Evolutionary conservation across 306 rosid genomes (phyloP).

Genomic region (Macrotyloma uniflorum): DNA sequence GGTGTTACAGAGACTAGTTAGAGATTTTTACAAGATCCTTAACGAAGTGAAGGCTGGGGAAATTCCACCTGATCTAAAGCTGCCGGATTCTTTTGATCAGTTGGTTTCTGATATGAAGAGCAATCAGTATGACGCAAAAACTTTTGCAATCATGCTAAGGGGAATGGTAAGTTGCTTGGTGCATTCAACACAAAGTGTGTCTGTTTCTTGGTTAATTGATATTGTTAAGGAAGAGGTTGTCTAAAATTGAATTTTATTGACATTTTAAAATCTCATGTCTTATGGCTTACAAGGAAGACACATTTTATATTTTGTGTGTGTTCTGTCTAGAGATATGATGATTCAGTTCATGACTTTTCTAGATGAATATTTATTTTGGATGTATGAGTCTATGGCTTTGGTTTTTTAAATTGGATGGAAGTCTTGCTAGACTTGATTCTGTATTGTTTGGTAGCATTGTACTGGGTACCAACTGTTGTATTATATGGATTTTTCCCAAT

Average conservation of each 20-base stretch:
- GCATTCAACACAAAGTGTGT: conserved; percentile 1
- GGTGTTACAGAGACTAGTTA: conserved; percentile 76
- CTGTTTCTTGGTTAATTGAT: conserved; percentile 30
- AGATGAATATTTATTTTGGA: neutral
- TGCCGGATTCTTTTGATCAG: conserved; percentile 83
- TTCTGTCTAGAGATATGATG: neutral
- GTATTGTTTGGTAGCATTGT: neutral
- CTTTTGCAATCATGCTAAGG: conserved; percentile 79
- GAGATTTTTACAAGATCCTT: conserved; percentile 85
- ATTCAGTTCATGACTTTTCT: conserved; percentile 13
- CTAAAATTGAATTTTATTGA: conserved; percentile 20
- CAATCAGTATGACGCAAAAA: conserved; percentile 81
- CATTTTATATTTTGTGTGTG: neutral
- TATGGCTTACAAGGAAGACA: neutral
- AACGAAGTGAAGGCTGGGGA: conserved; percentile 86
- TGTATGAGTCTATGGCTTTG: neutral
- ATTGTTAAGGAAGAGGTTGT: conserved; percentile 19
- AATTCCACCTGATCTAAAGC: conserved; percentile 74
- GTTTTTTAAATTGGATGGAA: neutral
- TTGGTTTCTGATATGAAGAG: conserved; percentile 87
- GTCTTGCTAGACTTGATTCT: conserved; percentile 17
- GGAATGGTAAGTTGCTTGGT: conserved; percentile 75
- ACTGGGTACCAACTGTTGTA: neutral
- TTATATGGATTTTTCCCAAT: neutral
- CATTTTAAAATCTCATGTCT: neutral